phyloP scores from a whole-genome alignment of 805 yeast species.

The Metschnikowia aberdeeniae region DNA sequence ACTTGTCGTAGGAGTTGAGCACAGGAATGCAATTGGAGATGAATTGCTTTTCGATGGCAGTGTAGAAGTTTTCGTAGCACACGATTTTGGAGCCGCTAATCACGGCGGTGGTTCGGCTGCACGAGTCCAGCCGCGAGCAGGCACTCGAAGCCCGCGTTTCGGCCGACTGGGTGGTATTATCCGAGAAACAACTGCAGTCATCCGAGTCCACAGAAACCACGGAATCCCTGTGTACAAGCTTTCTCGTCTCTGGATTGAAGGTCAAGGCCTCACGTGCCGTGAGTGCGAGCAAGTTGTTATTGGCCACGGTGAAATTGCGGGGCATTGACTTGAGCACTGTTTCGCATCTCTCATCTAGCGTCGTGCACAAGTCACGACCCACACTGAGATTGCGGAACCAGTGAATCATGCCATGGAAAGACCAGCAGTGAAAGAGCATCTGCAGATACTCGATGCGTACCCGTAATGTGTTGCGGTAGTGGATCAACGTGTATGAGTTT shows the following conservation, averaged over 20 bases:
- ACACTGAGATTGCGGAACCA: conserved; percentile 35
- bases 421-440: conserved; percentile 38
- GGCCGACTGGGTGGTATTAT: not conserved
- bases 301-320: conserved; percentile 10
- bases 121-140: conserved; percentile 3
- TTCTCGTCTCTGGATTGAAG: conserved; percentile 4
- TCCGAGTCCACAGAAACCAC: conserved; percentile 4
- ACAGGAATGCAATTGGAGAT: conserved; percentile 36
- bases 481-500: conserved; percentile 9
- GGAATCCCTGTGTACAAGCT: conserved; percentile 3
- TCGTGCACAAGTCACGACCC: conserved; percentile 33
- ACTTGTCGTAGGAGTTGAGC: conserved; percentile 36
- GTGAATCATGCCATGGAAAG: conserved; percentile 34
- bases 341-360: conserved; percentile 25
- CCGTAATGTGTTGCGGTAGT: conserved; percentile 33
- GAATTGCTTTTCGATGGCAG: conserved; percentile 31
- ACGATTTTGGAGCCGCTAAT: conserved; percentile 11
- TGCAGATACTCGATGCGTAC: conserved; percentile 38
- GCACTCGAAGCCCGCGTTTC: conserved; percentile 1
- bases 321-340: conserved; percentile 23
- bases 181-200: conserved; percentile 10
- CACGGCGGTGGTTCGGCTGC: not conserved
- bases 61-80: conserved; percentile 16
- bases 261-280: conserved; percentile 10
- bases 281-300: conserved; percentile 12